Evolutionary conservation across 371 early-diverging fungal species (phyloP).

Genomic region (Syncephalis fuscata): DNA sequence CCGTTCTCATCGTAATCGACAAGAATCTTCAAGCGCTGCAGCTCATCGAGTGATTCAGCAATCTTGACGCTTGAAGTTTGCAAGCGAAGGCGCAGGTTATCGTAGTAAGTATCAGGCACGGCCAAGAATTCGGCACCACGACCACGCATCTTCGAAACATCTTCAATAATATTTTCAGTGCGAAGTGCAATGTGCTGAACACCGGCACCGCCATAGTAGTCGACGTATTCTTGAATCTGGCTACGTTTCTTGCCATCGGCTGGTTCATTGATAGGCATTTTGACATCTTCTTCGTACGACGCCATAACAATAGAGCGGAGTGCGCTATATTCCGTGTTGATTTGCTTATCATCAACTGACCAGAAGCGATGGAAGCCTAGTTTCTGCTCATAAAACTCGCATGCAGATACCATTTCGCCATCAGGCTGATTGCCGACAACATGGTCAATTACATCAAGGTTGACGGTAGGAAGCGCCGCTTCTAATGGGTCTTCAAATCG

Average conservation of each 20-base stretch:
- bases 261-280: constrained; percentile 97
- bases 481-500: constrained; percentile 47
- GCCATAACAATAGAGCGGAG: constrained; percentile 94
- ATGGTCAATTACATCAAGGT: constrained; percentile 71
- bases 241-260: constrained; percentile 86
- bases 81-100: constrained; percentile 55
- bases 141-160: constrained; percentile 58
- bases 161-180: constrained; percentile 69
- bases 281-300: constrained; percentile 76
- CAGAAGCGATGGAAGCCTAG: constrained; percentile 96
- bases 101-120: constrained; percentile 84
- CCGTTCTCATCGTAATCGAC: constrained; percentile 95
- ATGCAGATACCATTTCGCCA: constrained; percentile 69
- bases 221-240: constrained; percentile 95
- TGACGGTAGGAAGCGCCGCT: constrained; percentile 42
- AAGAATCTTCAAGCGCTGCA: constrained; percentile 75
- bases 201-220: constrained; percentile 85
- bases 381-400: constrained; percentile 69
- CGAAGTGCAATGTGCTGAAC: constrained; percentile 94
- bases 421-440: constrained; percentile 93
- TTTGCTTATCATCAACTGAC: constrained; percentile 94
- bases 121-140: constrained; percentile 85
- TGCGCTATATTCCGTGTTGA: constrained; percentile 89
- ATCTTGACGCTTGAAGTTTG: constrained; percentile 48
- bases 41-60: constrained; percentile 58